These are phyloP conservation scores for Xylariaceae sp. DNA, from an alignment of 2,329 filamentous ascomycete genomes.

Conservation along the genomic window DNA sequence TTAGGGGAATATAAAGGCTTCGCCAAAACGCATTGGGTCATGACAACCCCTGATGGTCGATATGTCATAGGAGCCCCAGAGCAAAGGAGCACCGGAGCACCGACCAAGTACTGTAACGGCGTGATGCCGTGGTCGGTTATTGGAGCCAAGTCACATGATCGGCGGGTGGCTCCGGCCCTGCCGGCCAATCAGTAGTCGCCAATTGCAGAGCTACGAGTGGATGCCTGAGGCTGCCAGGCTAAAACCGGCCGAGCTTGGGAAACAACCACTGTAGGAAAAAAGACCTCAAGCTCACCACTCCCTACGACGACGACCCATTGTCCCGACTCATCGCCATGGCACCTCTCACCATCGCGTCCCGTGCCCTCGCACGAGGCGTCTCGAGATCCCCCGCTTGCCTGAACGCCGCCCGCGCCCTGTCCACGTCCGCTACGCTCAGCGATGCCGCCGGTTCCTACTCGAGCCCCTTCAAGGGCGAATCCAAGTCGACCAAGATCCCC, in stretches of 20 bases:
- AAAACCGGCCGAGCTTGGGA: constrained; percentile 11
- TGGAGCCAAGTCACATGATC: too few species aligned
- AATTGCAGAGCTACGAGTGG: constrained; percentile 37
- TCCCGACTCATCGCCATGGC: constrained; percentile 46
- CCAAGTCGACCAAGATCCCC: constrained; percentile 64
- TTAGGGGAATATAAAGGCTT: too few species aligned
- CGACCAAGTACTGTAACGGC: too few species aligned
- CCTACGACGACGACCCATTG: constrained; percentile 25
- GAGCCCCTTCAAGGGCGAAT: constrained; percentile 56
- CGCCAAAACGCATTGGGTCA: too few species aligned
- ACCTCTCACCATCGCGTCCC: constrained; percentile 60
- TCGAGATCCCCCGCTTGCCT: constrained; percentile 33
- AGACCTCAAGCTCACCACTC: constrained; percentile 37
- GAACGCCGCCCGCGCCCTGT: constrained; percentile 44
- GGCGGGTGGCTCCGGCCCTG: too few species aligned
- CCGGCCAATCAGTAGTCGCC: constrained; percentile 36
- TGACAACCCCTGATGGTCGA: too few species aligned
- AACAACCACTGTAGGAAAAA: constrained; percentile 40
- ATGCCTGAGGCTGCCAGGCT: constrained; percentile 34
- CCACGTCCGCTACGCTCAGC: constrained; percentile 43
- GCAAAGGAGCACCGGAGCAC: too few species aligned
- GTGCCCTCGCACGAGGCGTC: constrained; percentile 57
- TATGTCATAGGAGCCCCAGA: too few species aligned
- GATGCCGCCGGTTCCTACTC: constrained; percentile 41
- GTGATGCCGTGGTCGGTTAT: too few species aligned